Evolutionary conservation across 441 rosid species (phyloP).

Genomic region (Populus tomentosa): DNA sequence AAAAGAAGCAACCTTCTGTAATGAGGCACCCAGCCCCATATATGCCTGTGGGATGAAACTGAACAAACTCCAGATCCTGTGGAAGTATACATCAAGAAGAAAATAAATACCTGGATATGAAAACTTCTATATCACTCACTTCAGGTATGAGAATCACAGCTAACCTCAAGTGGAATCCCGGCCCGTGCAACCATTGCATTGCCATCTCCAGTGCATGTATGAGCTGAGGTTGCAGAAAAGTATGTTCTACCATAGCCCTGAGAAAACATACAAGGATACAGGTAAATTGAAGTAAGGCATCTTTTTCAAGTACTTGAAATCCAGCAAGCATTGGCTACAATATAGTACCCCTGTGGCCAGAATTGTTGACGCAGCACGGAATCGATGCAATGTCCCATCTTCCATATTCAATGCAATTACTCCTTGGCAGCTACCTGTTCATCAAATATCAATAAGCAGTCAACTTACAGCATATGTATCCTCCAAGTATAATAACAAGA

Average conservation of each 20-base stretch:
- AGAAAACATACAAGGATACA: constrained; percentile 13
- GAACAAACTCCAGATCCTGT: constrained; percentile 97
- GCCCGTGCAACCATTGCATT: constrained; percentile 97
- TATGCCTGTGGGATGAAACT: constrained; percentile 96
- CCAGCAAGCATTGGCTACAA: neutral
- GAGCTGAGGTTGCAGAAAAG: constrained; percentile 98
- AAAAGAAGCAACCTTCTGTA: constrained; percentile 69
- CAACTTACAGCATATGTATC: neutral
- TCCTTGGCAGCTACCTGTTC: constrained; percentile 89
- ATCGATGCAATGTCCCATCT: constrained; percentile 90
- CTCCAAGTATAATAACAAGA: neutral
- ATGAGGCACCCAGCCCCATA: constrained; percentile 99
- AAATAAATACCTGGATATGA: constrained; percentile 5
- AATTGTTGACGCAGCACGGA: constrained; percentile 75
- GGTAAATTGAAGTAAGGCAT: neutral
- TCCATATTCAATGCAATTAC: constrained; percentile 94
- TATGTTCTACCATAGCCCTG: constrained; percentile 96
- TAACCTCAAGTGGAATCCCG: constrained; percentile 86
- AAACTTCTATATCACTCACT: neutral
- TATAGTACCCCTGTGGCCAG: constrained; percentile 84
- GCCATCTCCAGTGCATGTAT: constrained; percentile 98
- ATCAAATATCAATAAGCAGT: constrained; percentile 23
- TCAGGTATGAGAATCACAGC: constrained; percentile 17
- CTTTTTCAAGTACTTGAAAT: neutral
- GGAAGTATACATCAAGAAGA: constrained; percentile 7